Percentiles rank a stretch among this genome's conserved stretches.
phyloP scores from a whole-genome alignment of 2,329 filamentous ascomycete species.

The Botrytis medusae region DNA sequence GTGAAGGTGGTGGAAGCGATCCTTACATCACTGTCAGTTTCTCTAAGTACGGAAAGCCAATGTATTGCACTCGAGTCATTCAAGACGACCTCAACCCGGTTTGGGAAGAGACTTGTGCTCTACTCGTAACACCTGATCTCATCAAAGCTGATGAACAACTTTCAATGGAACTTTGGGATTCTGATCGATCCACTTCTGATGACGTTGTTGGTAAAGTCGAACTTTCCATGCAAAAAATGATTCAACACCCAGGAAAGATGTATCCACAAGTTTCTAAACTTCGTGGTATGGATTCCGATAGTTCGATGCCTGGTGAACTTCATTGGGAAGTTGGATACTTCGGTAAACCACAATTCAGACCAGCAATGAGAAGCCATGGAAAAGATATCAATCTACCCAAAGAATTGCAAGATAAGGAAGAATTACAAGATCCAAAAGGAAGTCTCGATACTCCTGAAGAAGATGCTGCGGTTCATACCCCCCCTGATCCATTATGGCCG shows the following conservation, averaged over 20 bases:
- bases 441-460: slow-evolving; percentile 70
- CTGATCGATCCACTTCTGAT: slow-evolving; percentile 86
- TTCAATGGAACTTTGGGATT: slow-evolving; percentile 94
- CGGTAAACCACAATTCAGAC: slow-evolving; percentile 82
- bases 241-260: slow-evolving; percentile 91
- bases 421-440: slow-evolving; percentile 87
- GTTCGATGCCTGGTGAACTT: slow-evolving; percentile 86
- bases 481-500: slow-evolving; percentile 94
- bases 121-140: slow-evolving; percentile 83
- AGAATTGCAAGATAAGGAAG: slow-evolving; percentile 68
- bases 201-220: slow-evolving; percentile 96
- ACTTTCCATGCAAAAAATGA: slow-evolving; percentile 89
- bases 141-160: slow-evolving; percentile 93
- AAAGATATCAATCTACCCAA: slow-evolving; percentile 76
- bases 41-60: slow-evolving; percentile 95
- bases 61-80: slow-evolving; percentile 96
- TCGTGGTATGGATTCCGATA: slow-evolving; percentile 77
- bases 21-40: slow-evolving; percentile 94
- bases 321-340: slow-evolving; percentile 98
- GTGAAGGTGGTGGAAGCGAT: slow-evolving; percentile 83
- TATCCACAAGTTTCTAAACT: slow-evolving; percentile 85
- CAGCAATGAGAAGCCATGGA: slow-evolving; percentile 81
- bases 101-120: slow-evolving; percentile 83
- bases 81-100: slow-evolving; percentile 91
- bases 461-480: slow-evolving; percentile 84